phyloP scores from a whole-genome alignment of 2,329 filamentous ascomycete genomes.

The Gnomoniopsis sp. region DNA sequence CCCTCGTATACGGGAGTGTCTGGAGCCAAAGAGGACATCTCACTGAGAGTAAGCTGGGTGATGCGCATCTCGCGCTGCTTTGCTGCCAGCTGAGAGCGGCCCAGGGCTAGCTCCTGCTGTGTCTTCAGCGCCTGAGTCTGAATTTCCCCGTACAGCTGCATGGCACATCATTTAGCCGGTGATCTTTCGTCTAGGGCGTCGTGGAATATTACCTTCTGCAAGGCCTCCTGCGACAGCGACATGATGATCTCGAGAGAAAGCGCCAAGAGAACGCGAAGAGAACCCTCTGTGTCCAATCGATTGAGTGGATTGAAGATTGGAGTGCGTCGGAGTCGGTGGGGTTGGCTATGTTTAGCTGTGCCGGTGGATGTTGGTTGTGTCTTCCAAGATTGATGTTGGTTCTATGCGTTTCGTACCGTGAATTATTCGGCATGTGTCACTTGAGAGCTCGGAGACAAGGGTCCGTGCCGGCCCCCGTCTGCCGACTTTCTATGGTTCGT shows the following conservation, averaged over 20 bases:
- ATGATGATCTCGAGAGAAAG: conserved; percentile 36
- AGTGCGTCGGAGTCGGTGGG: neutral
- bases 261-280: neutral
- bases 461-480: neutral
- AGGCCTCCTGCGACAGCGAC: conserved; percentile 90
- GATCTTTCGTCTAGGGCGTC: neutral
- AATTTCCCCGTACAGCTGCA: conserved; percentile 88
- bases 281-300: neutral
- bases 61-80: conserved; percentile 89
- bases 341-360: neutral
- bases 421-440: too few species aligned
- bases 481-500: neutral
- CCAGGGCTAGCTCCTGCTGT: conserved; percentile 87
- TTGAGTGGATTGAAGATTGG: neutral
- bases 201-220: conserved; percentile 71
- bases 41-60: conserved; percentile 79
- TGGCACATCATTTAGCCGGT: neutral
- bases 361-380: neutral
- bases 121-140: conserved; percentile 83
- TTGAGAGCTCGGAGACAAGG: neutral
- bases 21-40: conserved; percentile 72
- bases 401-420: too few species aligned
- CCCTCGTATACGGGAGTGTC: conserved; percentile 88
- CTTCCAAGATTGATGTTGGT: neutral
- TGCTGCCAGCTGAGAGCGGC: conserved; percentile 76